A percentile compares a stretch with the other conserved stretches of the same genome.
These are phyloP conservation scores for Solanum phureja DNA, from an alignment of 257 asterid genomes.

Conservation along the genomic window DNA sequence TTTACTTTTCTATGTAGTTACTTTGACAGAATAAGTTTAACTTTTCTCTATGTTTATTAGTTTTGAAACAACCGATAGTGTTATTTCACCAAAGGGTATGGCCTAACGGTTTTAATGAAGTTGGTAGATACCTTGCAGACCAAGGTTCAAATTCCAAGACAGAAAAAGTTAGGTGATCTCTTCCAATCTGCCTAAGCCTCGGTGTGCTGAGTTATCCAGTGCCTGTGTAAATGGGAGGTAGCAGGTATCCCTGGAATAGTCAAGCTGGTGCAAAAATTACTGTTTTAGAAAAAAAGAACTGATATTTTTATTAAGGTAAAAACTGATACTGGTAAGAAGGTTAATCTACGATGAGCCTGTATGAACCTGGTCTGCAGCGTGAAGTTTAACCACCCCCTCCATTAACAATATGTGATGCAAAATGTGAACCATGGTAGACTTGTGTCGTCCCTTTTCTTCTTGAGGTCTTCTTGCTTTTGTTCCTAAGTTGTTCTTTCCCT, in stretches of 20 bases:
- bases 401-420: background rate
- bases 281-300: background rate
- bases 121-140: background rate
- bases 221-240: background rate
- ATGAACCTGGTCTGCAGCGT: background rate
- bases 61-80: background rate
- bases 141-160: background rate
- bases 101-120: background rate
- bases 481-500: background rate
- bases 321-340: background rate
- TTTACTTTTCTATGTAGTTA: background rate
- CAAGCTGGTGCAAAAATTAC: background rate
- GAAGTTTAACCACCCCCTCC: background rate
- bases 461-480: conserved; percentile 5
- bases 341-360: background rate
- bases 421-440: background rate
- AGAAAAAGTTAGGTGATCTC: background rate
- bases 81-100: background rate
- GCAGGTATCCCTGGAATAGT: background rate
- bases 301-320: background rate
- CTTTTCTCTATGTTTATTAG: background rate
- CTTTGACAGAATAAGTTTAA: background rate
- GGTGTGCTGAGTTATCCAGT: background rate
- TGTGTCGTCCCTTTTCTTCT: background rate
- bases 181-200: background rate